Evolutionary conservation across 2,329 filamentous ascomycete genomes (phyloP).

Genomic region (Mycosphaerella arachidis): DNA sequence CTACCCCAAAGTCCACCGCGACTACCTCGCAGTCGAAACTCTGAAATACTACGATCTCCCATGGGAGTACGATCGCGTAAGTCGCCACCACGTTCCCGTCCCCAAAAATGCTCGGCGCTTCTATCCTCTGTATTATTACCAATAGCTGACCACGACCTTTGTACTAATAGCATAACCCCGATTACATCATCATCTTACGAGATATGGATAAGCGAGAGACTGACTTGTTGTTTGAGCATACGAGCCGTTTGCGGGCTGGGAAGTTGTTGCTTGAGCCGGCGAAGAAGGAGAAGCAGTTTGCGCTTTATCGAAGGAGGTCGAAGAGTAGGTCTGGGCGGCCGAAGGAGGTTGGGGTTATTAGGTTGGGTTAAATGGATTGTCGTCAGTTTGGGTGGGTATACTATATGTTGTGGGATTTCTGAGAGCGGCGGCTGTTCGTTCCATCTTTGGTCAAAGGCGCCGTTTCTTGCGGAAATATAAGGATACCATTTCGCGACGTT

Average conservation of each 20-base stretch:
- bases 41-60: conserved; percentile 46
- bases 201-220: conserved; percentile 48
- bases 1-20: conserved; percentile 45
- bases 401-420: neutral
- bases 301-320: conserved; percentile 39
- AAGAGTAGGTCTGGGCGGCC: conserved; percentile 26
- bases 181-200: conserved; percentile 48
- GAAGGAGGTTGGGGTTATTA: conserved; percentile 19
- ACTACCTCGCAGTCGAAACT: conserved; percentile 45
- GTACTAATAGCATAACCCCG: conserved; percentile 36
- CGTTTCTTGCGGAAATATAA: no score
- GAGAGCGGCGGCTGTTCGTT: no score
- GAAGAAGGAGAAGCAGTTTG: conserved; percentile 41
- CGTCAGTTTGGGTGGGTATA: neutral
- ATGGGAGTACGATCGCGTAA: conserved; percentile 46
- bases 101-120: neutral
- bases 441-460: neutral
- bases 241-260: conserved; percentile 40
- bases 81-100: conserved; percentile 20
- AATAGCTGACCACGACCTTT: conserved; percentile 11
- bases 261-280: conserved; percentile 42
- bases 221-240: conserved; percentile 49
- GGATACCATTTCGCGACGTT: neutral
- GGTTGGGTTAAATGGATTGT: conserved; percentile 8
- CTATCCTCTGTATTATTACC: conserved; percentile 3